Conservation (phyloP, 2,329 filamentous ascomycete species). For the Phyllosticta paracitricarpa region DNA sequence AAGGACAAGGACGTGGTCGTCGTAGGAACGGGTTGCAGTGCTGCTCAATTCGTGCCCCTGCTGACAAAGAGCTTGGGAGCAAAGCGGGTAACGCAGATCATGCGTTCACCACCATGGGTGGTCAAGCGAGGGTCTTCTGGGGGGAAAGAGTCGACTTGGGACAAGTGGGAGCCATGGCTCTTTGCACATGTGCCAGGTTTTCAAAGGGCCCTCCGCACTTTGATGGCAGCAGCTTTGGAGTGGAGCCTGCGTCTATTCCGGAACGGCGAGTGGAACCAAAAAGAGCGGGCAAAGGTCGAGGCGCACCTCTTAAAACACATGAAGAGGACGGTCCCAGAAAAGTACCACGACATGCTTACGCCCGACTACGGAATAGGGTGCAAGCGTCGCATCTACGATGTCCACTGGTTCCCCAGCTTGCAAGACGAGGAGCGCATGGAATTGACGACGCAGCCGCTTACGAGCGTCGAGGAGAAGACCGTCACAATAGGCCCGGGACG, state of each 20-base stretch:
- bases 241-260: constrained; percentile 40
- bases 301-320: constrained; percentile 37
- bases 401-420: constrained; percentile 45
- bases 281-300: constrained; percentile 31
- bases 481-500: constrained; percentile 43
- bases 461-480: constrained; percentile 38
- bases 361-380: constrained; percentile 55
- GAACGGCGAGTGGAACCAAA: constrained; percentile 26
- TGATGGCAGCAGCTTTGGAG: constrained; percentile 34
- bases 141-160: constrained; percentile 31
- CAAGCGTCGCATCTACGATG: constrained; percentile 53
- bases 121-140: constrained; percentile 33
- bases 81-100: constrained; percentile 49
- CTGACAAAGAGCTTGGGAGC: constrained; percentile 39
- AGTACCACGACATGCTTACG: constrained; percentile 52
- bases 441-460: constrained; percentile 42
- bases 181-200: constrained; percentile 43
- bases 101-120: constrained; percentile 50
- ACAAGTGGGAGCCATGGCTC: constrained; percentile 37
- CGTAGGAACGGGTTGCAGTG: constrained; percentile 48
- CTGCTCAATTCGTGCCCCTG: constrained; percentile 46
- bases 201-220: constrained; percentile 35
- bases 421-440: constrained; percentile 43
- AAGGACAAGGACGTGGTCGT: constrained; percentile 47
- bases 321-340: constrained; percentile 41